These are phyloP conservation scores for Ascochyta viciae-villosae DNA, from an alignment of 2,329 filamentous ascomycete species.

Conservation along the genomic window DNA sequence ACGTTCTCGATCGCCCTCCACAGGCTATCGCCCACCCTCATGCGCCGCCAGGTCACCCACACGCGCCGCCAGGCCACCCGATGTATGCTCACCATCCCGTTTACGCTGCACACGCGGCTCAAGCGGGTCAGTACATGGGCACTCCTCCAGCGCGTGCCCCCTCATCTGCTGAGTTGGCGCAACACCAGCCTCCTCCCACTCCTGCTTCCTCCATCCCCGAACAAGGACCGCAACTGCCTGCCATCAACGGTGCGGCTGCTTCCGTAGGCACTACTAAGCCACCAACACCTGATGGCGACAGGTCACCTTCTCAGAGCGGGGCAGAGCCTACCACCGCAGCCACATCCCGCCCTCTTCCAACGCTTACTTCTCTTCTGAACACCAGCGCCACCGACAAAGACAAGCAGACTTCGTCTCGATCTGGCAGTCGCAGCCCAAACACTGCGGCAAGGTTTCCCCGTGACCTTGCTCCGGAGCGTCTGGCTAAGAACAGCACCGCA, in stretches of 20 bases:
- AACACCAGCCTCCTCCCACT: slow-evolving; percentile 50
- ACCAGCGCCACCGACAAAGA: slow-evolving; percentile 37
- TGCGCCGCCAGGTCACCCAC: slow-evolving; percentile 41
- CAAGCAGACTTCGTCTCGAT: slow-evolving; percentile 46
- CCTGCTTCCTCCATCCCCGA: slow-evolving; percentile 35
- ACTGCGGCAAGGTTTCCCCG: slow-evolving; percentile 37
- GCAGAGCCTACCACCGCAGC: slow-evolving; percentile 35
- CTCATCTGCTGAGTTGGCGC: slow-evolving; percentile 51
- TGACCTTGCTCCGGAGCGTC: slow-evolving; percentile 41
- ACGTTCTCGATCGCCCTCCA: slow-evolving; percentile 46
- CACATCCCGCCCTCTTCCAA: slow-evolving; percentile 56
- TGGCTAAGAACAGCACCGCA: slow-evolving; percentile 43
- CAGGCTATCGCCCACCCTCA: slow-evolving; percentile 50
- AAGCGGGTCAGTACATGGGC: slow-evolving; percentile 45
- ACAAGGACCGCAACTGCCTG: slow-evolving; percentile 47
- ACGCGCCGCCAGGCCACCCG: slow-evolving; percentile 40
- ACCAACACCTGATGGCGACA: slow-evolving; percentile 45
- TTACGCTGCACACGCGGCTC: slow-evolving; percentile 38
- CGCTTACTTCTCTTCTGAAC: slow-evolving; percentile 43
- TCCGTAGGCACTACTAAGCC: slow-evolving; percentile 36
- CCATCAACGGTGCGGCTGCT: slow-evolving; percentile 39
- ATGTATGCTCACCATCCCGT: slow-evolving; percentile 38
- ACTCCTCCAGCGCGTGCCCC: slow-evolving; percentile 49
- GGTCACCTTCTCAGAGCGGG: slow-evolving; percentile 53
- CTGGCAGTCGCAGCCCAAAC: slow-evolving; percentile 53